Base-by-base conservation (phyloP, 2,329 filamentous ascomycete genomes). In the Curvularia sp. region DNA sequence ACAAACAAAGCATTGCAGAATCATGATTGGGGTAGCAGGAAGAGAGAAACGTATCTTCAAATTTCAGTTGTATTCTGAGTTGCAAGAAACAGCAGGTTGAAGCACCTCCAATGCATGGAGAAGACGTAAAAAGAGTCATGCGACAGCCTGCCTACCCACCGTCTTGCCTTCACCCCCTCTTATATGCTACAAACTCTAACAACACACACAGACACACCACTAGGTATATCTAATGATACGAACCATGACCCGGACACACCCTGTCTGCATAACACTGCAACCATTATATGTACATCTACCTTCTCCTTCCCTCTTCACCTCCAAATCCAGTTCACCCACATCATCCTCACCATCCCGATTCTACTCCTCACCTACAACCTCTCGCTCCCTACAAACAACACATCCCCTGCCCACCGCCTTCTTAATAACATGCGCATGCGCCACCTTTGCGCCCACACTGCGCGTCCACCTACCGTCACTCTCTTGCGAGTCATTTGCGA, bases 371-470 rank as follows among this genome's bases (percentile, higher is more conserved):
- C 48, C 53, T 28, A 64, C 57, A 19, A 68, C 53, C 72, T 79
- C 57, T 49, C 66, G 60, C 56, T 69, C 72, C 13, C 69, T 63
- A 59, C 70, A 74, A 28, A 75, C 68, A n/a, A 81, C 72, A 62
- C 73, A 74, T 0, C 74, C 70, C n/a, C 64, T 79, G 46, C 81
- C 81, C 7, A 83, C 87, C 94, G 93, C 77, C 90, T 97, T 73
- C 90, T 88, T 56, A 86, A 88, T n/a, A 88, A 97, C 68, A 91
- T 97, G n/a, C 83, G 98, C 58, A 90, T 76, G 73, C 45, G 73
- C 71, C 5, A 76, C 73, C 56, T 76, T 76, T 7, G 68, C 73
- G 5, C 92, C 91, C 6, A 98, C 87, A 52, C 89, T 91, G 55
- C 89, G 83, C 7, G 84, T 83, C 71, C 74, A 77, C 25, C 77